phyloP scores from a whole-genome alignment of 257 asterid genomes.

The Cynanchum wilfordii region DNA sequence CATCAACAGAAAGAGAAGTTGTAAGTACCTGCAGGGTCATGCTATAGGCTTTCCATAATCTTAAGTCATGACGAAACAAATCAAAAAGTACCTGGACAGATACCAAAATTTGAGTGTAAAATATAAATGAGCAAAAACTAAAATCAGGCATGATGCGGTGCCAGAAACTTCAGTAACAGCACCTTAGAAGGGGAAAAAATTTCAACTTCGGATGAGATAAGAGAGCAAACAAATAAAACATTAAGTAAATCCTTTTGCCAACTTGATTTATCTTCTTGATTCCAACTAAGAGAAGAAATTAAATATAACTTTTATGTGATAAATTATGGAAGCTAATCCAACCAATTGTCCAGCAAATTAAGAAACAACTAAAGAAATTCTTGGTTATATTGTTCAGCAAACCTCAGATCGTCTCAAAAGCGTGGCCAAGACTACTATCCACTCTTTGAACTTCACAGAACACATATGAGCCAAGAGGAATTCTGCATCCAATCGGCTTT shows the following conservation, averaged over 20 bases:
- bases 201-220: not conserved
- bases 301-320: not conserved
- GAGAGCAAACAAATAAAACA: not conserved
- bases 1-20: not conserved
- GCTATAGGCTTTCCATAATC: conserved; percentile 91
- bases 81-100: conserved; percentile 78
- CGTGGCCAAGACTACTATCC: conserved; percentile 98
- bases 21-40: conserved; percentile 63
- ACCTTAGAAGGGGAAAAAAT: not conserved
- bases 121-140: not conserved
- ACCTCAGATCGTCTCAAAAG: conserved; percentile 98
- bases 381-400: conserved; percentile 12
- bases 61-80: conserved; percentile 75
- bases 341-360: conserved; percentile 1
- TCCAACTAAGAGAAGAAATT: not conserved
- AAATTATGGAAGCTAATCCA: conserved; percentile 3
- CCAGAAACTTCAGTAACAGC: not conserved
- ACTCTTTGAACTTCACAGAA: conserved; percentile 95
- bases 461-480: conserved; percentile 97
- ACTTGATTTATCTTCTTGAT: not conserved
- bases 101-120: conserved; percentile 5
- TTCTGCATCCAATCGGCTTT: conserved; percentile 95
- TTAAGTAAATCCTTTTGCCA: too few relatives aligned
- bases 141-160: not conserved
- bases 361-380: not conserved